Evolutionary conservation across 176 grass and related monocot genomes (phyloP), one percentile per base, ranked within the genome.

Genomic region (Musa acuminata): DNA sequence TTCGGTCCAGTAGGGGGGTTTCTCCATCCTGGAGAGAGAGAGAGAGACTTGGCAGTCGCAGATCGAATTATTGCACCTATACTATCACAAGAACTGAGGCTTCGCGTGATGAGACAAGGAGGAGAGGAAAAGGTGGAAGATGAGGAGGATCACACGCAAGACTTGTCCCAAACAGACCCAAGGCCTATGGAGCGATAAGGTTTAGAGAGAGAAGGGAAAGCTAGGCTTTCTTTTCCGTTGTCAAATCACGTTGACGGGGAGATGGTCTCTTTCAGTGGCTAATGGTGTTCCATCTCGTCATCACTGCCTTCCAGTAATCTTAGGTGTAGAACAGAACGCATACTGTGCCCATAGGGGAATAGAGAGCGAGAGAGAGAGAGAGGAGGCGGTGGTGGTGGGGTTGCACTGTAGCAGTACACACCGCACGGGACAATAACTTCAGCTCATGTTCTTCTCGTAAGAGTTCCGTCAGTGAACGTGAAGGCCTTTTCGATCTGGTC

Each of bases 231-330:
- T 54, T 73, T 55, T 73, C 52, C 51, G 22, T 13, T 55, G 71
- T 73, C 71, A 73, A 73, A 57, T 73, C 71, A 73, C 24, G 71
- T 25, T 3, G 71, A 54, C 14, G n/a, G 16, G 21, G 69, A 11
- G 25, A 22, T n/a, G 14, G 57, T 19, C 14, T 60, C 4, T 60
- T 16, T 16, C 54, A 57, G 54, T 60, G n/a, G 57, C 67, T 29
- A 50, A 48, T 16, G 66, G 67, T 49, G 5, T 69, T 43, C 23
- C 35, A 14, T 49, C 13, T 8, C 8, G 66, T 23, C 6, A 24
- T 17, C 35, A 13, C 13, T 19, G 16, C 27, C 66, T 69, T 49
- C 29, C 26, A 12, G 12, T 69, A 5, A 43, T 27, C 29, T 35
- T 35, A 5, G 29, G 29, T 35, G 29, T 35, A 5, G 29, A 35